Evolutionary conservation across 2,329 filamentous ascomycete species (phyloP).

Genomic region (Fusarium sp.): DNA sequence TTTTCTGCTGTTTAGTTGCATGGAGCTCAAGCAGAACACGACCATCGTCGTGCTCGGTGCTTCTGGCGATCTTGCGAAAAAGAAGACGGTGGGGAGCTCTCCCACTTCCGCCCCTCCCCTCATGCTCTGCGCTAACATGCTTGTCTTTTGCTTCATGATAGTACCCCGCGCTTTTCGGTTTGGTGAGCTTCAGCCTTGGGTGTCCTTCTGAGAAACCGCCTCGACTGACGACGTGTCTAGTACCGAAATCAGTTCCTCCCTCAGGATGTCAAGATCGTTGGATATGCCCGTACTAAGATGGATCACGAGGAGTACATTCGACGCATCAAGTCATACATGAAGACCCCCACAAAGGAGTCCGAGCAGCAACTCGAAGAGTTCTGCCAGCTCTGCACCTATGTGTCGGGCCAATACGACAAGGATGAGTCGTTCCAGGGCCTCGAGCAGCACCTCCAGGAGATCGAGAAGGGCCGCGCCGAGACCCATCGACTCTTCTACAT

Average conservation of each 20-base stretch:
- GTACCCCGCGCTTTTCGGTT: conserved; percentile 97
- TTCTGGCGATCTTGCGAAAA: conserved; percentile 98
- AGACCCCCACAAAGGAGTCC: conserved; percentile 97
- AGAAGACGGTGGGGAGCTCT: conserved; percentile 87
- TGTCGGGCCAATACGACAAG: conserved; percentile 98
- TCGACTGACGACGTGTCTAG: conserved; percentile 61
- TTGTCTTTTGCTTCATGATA: conserved; percentile 56
- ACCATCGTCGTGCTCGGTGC: conserved; percentile 96
- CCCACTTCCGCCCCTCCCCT: conserved; percentile 29
- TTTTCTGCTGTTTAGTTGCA: conserved; percentile 59
- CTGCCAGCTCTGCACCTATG: conserved; percentile 88
- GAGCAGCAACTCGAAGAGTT: conserved; percentile 97
- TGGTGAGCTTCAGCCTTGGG: conserved; percentile 75
- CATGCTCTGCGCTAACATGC: conserved; percentile 42
- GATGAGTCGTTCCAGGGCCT: conserved; percentile 93
- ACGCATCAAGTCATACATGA: conserved; percentile 97
- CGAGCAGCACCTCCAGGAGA: conserved; percentile 85
- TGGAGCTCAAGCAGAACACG: conserved; percentile 99
- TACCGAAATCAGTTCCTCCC: conserved; percentile 99
- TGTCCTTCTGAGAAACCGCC: neutral
- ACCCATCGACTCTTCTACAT: conserved; percentile 98
- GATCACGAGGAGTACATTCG: conserved; percentile 95
- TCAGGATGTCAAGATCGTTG: conserved; percentile 96
- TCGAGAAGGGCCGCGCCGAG: conserved; percentile 87
- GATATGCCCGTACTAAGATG: conserved; percentile 99